Evolutionary conservation across 169 alveolate genomes (phyloP).

Genomic region (Pseudocohnilembus persalinus): DNA sequence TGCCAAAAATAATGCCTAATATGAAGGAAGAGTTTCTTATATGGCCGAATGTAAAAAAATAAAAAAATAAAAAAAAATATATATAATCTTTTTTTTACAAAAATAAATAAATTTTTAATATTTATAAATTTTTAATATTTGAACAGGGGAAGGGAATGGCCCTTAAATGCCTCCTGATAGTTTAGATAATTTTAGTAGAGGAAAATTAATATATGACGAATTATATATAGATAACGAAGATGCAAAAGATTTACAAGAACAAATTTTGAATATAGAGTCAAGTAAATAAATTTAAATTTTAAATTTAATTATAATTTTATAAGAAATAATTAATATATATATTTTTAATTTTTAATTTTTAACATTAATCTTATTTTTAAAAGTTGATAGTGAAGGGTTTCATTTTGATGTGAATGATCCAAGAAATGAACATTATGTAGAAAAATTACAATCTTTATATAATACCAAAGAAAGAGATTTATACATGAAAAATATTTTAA

Average conservation of each 20-base stretch:
- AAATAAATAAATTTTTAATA: too few relatives aligned
- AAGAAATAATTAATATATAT: neutral
- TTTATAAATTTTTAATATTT: neutral
- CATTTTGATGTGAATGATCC: conserved; percentile 33
- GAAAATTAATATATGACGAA: neutral
- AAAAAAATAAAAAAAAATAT: too few relatives aligned
- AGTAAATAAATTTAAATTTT: too few relatives aligned
- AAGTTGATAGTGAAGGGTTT: conserved; percentile 10
- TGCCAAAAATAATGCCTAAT: conserved; percentile 12
- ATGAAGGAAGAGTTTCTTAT: conserved; percentile 5
- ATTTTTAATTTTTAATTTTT: too few relatives aligned
- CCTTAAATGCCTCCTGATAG: conserved; percentile 24
- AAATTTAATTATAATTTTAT: too few relatives aligned
- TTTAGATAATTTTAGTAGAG: conserved; percentile 21
- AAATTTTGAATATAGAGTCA: neutral
- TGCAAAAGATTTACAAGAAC: neutral
- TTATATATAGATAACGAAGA: neutral
- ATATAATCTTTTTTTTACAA: neutral
- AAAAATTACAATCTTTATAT: neutral
- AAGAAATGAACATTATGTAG: conserved; percentile 9
- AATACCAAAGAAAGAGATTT: neutral
- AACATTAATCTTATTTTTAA: neutral
- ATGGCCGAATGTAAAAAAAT: neutral
- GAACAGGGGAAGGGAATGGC: conserved; percentile 18
- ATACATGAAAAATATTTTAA: neutral